Conservation (phyloP, 2,329 filamentous ascomycete genomes). For the Paraphaeosphaeria minitans region DNA sequence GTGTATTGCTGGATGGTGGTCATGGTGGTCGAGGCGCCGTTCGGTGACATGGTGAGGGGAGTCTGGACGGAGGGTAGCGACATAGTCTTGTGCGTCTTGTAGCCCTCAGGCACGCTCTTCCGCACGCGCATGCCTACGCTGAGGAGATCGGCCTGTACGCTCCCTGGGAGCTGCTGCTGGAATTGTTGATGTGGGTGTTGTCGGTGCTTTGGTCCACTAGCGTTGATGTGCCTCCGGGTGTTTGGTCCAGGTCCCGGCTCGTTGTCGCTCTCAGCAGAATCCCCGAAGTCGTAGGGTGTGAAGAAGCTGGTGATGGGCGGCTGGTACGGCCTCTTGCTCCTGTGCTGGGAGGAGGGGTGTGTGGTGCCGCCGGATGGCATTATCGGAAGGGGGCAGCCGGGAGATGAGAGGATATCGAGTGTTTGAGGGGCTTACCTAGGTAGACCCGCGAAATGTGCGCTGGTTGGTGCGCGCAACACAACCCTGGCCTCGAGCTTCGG, state of each 20-base stretch:
- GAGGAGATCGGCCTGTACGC: conserved; percentile 80
- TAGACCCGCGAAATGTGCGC: conserved; percentile 8
- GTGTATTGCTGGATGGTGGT: conserved; percentile 23
- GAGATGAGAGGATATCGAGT: conserved; percentile 19
- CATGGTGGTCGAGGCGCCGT: conserved; percentile 19
- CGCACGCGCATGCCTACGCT: conserved; percentile 93
- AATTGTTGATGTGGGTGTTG: conserved; percentile 11
- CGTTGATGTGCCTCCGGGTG: conserved; percentile 28
- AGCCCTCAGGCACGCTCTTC: conserved; percentile 91
- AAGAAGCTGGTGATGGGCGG: conserved; percentile 54
- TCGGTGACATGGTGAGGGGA: conserved; percentile 26
- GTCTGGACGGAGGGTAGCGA: conserved; percentile 33
- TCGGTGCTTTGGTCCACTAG: conserved; percentile 18
- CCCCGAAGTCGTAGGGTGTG: conserved; percentile 28
- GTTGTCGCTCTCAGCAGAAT: conserved; percentile 22
- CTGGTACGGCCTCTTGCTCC: conserved; percentile 52
- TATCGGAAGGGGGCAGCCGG: conserved; percentile 15
- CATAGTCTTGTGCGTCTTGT: conserved; percentile 71
- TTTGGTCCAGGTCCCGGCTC: conserved; percentile 36
- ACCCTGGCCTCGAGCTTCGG: conserved; percentile 9
- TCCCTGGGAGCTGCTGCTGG: conserved; percentile 58
- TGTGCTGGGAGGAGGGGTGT: conserved; percentile 28
- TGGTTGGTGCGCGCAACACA: conserved; percentile 10
- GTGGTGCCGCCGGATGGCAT: conserved; percentile 23
- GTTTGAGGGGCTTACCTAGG: conserved; percentile 17